These are phyloP conservation scores for Globisporangium apiculatum DNA, from an alignment of 352 stramenopile genomes.

Conservation along the genomic window DNA sequence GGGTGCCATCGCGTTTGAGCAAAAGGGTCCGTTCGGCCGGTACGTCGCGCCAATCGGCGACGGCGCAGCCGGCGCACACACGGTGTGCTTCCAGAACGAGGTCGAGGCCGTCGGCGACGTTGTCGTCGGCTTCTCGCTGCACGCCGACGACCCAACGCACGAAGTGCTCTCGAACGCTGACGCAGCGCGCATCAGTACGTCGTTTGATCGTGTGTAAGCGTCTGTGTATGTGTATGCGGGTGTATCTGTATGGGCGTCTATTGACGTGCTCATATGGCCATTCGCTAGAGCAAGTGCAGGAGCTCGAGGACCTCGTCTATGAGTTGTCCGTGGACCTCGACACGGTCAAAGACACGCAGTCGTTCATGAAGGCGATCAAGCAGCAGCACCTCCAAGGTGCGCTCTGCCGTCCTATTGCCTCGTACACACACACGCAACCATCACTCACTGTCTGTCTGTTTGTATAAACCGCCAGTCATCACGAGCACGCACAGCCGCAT, in stretches of 20 bases:
- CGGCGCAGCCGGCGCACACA: constrained; percentile 36
- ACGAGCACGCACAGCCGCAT: constrained; percentile 75
- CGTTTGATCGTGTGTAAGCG: neutral
- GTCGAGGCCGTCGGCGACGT: constrained; percentile 52
- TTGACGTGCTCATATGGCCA: neutral
- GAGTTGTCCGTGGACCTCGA: constrained; percentile 81
- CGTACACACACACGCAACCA: too few relatives aligned
- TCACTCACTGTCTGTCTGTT: neutral
- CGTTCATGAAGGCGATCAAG: constrained; percentile 85
- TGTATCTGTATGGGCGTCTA: neutral
- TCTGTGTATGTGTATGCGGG: neutral
- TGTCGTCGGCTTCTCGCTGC: constrained; percentile 81
- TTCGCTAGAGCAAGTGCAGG: constrained; percentile 71
- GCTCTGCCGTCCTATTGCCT: constrained; percentile 3
- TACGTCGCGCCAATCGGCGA: constrained; percentile 52
- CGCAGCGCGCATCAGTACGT: constrained; percentile 85
- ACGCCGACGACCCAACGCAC: constrained; percentile 76
- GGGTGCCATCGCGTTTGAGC: constrained; percentile 45
- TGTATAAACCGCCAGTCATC: constrained; percentile 42
- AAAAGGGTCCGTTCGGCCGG: constrained; percentile 41
- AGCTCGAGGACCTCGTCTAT: constrained; percentile 83
- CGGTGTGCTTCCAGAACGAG: constrained; percentile 73
- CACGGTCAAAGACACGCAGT: constrained; percentile 83
- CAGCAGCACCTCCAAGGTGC: constrained; percentile 67
- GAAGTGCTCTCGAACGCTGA: constrained; percentile 86